Conservation (phyloP, 2,329 filamentous ascomycete species). For the Rhinocladiella mackenziei region DNA sequence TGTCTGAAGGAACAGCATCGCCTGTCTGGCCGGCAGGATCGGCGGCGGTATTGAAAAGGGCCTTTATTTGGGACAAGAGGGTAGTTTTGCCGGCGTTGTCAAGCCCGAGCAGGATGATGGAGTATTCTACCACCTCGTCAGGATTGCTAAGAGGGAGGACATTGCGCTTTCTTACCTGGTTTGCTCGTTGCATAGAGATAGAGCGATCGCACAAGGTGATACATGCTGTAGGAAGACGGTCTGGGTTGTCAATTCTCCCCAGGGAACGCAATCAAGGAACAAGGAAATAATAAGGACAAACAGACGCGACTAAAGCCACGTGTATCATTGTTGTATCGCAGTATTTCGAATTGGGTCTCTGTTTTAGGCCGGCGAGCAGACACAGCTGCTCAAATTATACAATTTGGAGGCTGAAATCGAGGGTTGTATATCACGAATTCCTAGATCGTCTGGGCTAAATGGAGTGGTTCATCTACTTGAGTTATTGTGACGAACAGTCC, state of each 20-base stretch:
- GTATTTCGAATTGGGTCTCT: no score
- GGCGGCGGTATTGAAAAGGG: conserved; percentile 63
- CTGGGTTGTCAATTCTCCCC: no score
- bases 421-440: no score
- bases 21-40: conserved; percentile 39
- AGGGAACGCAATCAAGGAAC: no score
- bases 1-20: conserved; percentile 52
- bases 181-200: conserved; percentile 96
- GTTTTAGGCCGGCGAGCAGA: no score
- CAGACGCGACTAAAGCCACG: conserved; percentile 13
- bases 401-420: no score
- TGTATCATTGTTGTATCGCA: conserved; percentile 21
- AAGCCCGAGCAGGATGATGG: conserved; percentile 90
- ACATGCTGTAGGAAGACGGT: no score
- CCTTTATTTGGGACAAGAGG: conserved; percentile 93
- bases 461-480: no score
- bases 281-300: neutral
- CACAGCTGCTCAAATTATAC: no score
- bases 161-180: conserved; percentile 61
- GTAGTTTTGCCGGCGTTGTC: conserved; percentile 99
- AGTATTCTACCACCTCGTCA: conserved; percentile 66
- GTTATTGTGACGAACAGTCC: no score
- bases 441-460: no score
- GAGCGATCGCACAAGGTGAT: conserved; percentile 90
- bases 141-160: neutral